phyloP scores from a whole-genome alignment of 139 green algal species.

The Picocystis salinarum region DNA sequence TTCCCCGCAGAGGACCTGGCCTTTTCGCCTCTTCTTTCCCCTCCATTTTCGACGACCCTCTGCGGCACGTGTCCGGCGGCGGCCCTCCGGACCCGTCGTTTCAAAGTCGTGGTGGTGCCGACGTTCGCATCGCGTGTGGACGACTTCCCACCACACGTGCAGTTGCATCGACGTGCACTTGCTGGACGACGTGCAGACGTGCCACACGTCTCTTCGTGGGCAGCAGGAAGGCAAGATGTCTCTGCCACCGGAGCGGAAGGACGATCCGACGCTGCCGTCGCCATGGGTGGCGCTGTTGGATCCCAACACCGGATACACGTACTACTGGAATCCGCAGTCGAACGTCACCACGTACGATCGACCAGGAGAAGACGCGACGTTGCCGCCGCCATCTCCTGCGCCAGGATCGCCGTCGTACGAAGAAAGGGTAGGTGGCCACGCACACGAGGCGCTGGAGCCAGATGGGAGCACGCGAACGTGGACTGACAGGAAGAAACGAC shows the following conservation, averaged over 20 bases:
- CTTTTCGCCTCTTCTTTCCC: too few relatives aligned
- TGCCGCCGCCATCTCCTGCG: background rate
- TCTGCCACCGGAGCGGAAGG: background rate
- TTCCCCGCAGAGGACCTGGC: too few relatives aligned
- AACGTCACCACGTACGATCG: conserved; percentile 50
- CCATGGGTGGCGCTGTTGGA: conserved; percentile 33
- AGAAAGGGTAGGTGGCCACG: background rate
- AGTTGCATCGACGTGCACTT: too few relatives aligned
- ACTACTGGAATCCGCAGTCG: conserved; percentile 71
- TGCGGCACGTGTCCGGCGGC: too few relatives aligned
- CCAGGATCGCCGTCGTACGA: background rate
- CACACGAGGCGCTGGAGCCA: conserved; percentile 7
- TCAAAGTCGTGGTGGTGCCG: too few relatives aligned
- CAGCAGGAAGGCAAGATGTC: too few relatives aligned
- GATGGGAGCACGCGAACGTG: conserved; percentile 5
- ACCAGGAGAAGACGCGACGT: conserved; percentile 14
- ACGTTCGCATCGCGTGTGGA: too few relatives aligned
- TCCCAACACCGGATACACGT: conserved; percentile 20
- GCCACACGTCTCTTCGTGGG: too few relatives aligned
- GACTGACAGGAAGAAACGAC: background rate
- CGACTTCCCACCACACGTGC: too few relatives aligned
- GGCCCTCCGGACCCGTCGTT: too few relatives aligned
- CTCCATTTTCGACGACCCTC: too few relatives aligned
- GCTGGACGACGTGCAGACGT: too few relatives aligned
- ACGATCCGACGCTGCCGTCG: conserved; percentile 25